Evolutionary conservation across 257 asterid species (phyloP), one percentile per base, ranked within the genome.

Genomic region (Ilex asprella): DNA sequence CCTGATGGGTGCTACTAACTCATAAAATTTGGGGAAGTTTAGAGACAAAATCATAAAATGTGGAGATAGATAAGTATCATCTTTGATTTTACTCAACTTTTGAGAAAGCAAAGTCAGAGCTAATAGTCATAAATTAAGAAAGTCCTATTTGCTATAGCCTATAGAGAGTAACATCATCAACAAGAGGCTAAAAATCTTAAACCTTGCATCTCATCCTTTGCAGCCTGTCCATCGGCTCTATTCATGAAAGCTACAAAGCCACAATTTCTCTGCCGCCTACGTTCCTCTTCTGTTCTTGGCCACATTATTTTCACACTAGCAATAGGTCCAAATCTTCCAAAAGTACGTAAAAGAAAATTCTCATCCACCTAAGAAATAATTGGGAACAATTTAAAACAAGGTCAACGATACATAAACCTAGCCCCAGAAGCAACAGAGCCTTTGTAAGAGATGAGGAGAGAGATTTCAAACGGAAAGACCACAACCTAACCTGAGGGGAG

Each of bases 141-240:
- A 3, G 2, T 8, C 5, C 41, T 35, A 35, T 35, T 21, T 35
- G 41, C 41, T 35, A 35, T 35, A 35, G 8, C 7, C 41, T 35
- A 35, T 35, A 35, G 8, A 35, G 41, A 35, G 41, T 35, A 35
- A 8, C 41, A 35, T 35, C 8, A 35, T 35, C 27, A 21, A 21
- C 27, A 21, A 21, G 27, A 21, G 27, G 27, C 27, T 35, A 12
- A 11, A 49, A 49, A 49, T 49, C 29, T 29, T 63, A 60, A 64
- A 90, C 97, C 97, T 85, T 90, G 95, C 97, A 90, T 90, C 75
- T 90, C 97, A 87, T 90, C 95, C 65, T 85, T 90, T 58, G 95
- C 97, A 66, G 97, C 97, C 74, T 90, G 97, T 62, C 87, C 97
- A 59, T 90, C 95, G 67, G 83, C 65, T 68, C 97, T 87, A 66